A percentile compares a stretch with the other conserved stretches of the same genome.
Conservation (phyloP, 2,329 filamentous ascomycete species). For the Calonectria hawksworthii region DNA sequence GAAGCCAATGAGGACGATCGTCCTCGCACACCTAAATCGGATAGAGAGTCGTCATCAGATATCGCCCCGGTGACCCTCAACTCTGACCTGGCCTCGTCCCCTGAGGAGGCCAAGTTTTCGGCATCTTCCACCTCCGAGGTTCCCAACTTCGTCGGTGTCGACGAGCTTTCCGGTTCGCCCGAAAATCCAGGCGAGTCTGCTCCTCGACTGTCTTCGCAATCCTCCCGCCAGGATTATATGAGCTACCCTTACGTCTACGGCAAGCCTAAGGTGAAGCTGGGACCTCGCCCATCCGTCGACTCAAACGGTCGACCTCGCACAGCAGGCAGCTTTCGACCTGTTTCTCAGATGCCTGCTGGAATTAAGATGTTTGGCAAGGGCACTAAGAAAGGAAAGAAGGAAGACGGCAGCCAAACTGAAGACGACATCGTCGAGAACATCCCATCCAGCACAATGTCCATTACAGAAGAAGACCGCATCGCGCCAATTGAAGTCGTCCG, state of each 20-base stretch:
- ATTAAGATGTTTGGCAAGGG: conserved; percentile 77
- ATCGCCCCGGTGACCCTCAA: conserved; percentile 63
- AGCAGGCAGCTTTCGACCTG: conserved; percentile 75
- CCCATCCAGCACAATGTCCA: conserved; percentile 53
- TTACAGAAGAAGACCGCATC: conserved; percentile 49
- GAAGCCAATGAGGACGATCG: conserved; percentile 54
- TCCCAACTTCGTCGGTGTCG: conserved; percentile 64
- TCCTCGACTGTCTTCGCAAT: conserved; percentile 66
- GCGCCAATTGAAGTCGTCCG: conserved; percentile 44
- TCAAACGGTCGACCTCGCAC: conserved; percentile 72
- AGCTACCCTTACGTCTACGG: conserved; percentile 64
- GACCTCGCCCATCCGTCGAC: conserved; percentile 84
- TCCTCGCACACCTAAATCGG: conserved; percentile 47
- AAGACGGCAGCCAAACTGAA: conserved; percentile 48
- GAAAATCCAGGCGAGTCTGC: conserved; percentile 59
- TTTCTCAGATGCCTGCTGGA: conserved; percentile 85
- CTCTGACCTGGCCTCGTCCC: conserved; percentile 64
- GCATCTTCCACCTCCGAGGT: conserved; percentile 62
- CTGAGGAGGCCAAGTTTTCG: conserved; percentile 64
- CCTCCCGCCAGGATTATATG: conserved; percentile 65
- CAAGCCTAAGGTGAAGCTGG: conserved; percentile 90
- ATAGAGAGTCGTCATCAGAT: conserved; percentile 40
- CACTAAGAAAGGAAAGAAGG: conserved; percentile 61
- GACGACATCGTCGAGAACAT: conserved; percentile 55
- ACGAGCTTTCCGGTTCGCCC: conserved; percentile 61